Evolutionary conservation across 331 rosid species (phyloP), one percentile per base, ranked within the genome.

Genomic region (Pyracantha coccinea): DNA sequence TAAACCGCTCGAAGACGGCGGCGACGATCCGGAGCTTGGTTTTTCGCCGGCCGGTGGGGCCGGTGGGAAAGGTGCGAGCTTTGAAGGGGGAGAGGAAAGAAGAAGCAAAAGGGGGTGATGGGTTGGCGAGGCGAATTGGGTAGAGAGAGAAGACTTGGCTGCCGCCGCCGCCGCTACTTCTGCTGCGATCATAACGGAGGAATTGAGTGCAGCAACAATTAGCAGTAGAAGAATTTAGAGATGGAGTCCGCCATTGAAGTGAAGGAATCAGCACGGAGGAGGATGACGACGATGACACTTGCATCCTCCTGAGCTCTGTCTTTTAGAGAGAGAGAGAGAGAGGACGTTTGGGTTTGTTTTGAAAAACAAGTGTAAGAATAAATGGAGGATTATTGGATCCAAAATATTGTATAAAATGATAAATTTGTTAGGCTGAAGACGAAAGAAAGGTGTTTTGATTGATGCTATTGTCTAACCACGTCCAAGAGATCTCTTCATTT

Each of bases 1-100:
- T 89, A 77, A 93, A 89, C 5, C 90, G 86, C 77, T 91, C 96
- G 75, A 91, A 91, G 53, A 75, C 85, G 0, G 96, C 92, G 0
- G 87, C 75, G 17, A 89, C 88, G 27, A 76, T 53, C 11, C 82
- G 23, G 12, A 35, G 68, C 72, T 35, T 35, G 23, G 32, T 53
- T 77, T 78, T 82, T 73, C 28, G 78, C 75, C 52, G 66, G 4
- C 17, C 7, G 19, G 52, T 20, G 45, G 24, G 3, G 47, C 64
- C 52, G 9, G 11, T 31, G 45, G 23, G 53, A 8, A 57, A 58
- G 67, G 35, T 53, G 20, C 14, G 19, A 8, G 65, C 52, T 58
- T 35, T 35, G 24, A 61, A 28, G 32, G 58, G 54, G 27, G 32
- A 24, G 8, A 72, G 19, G 41, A 41, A 72, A 62, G 76, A 72